phyloP scores from a whole-genome alignment of 371 early-diverging fungal genomes.

The Gilbertella persicaria region DNA sequence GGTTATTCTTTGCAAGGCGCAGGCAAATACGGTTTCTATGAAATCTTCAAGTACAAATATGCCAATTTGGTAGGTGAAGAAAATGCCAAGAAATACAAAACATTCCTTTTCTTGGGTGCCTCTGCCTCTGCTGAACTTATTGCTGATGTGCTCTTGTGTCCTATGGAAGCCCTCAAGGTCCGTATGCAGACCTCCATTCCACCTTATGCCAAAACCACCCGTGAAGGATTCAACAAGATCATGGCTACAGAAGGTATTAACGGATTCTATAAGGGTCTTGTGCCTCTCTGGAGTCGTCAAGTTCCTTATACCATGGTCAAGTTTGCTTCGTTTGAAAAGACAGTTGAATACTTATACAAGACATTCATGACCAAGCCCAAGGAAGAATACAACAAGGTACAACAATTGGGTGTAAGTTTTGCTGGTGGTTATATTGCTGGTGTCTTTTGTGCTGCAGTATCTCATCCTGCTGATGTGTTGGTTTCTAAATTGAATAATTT shows the following conservation, averaged over 20 bases:
- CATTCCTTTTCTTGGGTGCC: conserved; percentile 72
- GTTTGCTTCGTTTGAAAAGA: conserved; percentile 88
- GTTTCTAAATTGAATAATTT: conserved; percentile 87
- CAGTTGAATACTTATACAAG: conserved; percentile 75
- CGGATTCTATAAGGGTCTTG: conserved; percentile 76
- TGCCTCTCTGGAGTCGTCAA: conserved; percentile 84
- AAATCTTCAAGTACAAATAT: conserved; percentile 79
- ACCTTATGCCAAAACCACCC: conserved; percentile 68
- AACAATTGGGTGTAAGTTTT: conserved; percentile 84
- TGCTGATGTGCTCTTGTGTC: conserved; percentile 85
- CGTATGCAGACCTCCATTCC: conserved; percentile 75
- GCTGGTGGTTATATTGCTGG: conserved; percentile 92
- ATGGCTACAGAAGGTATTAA: conserved; percentile 59
- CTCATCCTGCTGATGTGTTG: conserved; percentile 95
- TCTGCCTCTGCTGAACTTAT: conserved; percentile 89
- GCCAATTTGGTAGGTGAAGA: conserved; percentile 70
- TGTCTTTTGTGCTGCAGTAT: conserved; percentile 89
- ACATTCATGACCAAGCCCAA: conserved; percentile 73
- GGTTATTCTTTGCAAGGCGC: conserved; percentile 91
- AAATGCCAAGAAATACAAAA: conserved; percentile 74
- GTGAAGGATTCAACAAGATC: conserved; percentile 68
- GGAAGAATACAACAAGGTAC: conserved; percentile 68
- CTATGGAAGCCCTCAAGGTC: conserved; percentile 82
- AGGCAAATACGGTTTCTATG: conserved; percentile 89
- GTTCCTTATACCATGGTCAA: conserved; percentile 96